Evolutionary conservation across 2,329 filamentous ascomycete species (phyloP), one percentile per base, ranked within the genome.

Genomic region (Colletotrichum eleusines): DNA sequence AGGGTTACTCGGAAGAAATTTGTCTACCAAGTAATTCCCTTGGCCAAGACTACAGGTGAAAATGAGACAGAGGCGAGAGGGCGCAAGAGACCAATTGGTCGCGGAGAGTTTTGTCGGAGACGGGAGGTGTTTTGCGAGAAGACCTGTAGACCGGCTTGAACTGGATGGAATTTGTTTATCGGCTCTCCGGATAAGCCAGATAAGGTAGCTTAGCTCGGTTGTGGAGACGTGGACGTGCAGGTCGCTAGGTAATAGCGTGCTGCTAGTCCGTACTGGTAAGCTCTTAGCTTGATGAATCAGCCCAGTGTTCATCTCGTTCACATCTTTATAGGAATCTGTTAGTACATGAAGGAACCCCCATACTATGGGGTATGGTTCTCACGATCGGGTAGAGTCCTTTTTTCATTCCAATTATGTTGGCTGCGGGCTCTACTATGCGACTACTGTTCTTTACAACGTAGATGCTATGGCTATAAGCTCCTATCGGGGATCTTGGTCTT

Each of bases 81-180:
- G 31, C 16, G 16, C 12, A 16, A 28, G 31, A 3, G 23, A 38
- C 28, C 46, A 40, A 62, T 62, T 50, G 46, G 46, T 51, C 23
- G 33, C 59, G 33, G 33, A n/a, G 44, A 51, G 18, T 40, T 23
- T n/a, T 35, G 16, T 62, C 31, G 59, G 33, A 28, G 44, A 62
- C 26, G 23, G 23, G 6, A 51, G 48, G 16, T 16, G 23, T 35
- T n/a, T 62, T 40, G n/a, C 5, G 9, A 50, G 23, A 46, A 51
- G 26, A 62, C 48, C 16, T 14, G 48, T 12, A 8, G 20, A 20
- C 59, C 20, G 46, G 59, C 48, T 51, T 51, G 40, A 62, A 50
- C 59, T 62, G 44, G 40, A 51, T 53, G 60, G 38, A 23, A 54
- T 35, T 46, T 63, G 42, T 23, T 53, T 54, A 63, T 63, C 48